Evolutionary conservation across 306 rosid genomes (phyloP).

Genomic region (Sindora glabra): DNA sequence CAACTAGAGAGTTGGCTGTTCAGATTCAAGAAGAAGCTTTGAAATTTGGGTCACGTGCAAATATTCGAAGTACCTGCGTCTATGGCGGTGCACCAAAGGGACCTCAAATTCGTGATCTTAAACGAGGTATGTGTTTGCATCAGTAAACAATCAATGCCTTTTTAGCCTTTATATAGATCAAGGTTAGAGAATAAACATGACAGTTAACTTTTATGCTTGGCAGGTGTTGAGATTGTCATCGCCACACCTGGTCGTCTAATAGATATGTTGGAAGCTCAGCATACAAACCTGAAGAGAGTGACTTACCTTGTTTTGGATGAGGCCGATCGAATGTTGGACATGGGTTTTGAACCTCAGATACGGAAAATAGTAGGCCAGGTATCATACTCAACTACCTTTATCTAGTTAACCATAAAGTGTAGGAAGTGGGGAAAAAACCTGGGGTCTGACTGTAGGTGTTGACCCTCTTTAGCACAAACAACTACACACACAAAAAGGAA

Average conservation of each 20-base stretch:
- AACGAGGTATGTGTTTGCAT: conserved; percentile 40
- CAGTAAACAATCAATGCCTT: not conserved
- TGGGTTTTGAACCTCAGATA: conserved; percentile 99
- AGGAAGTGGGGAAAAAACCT: not conserved
- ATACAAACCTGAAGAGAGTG: conserved; percentile 82
- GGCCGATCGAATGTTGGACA: conserved; percentile 98
- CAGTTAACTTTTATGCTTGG: conserved; percentile 11
- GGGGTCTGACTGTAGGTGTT: not conserved
- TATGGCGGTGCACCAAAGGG: conserved; percentile 99
- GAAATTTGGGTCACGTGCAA: conserved; percentile 56
- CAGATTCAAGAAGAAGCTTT: conserved; percentile 87
- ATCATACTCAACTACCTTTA: conserved; percentile 6
- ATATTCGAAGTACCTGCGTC: conserved; percentile 63
- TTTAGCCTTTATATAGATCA: not conserved
- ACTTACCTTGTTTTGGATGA: conserved; percentile 92
- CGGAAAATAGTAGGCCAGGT: conserved; percentile 79
- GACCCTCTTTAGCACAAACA: too few species aligned
- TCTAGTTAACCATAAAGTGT: not conserved
- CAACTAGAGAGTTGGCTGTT: conserved; percentile 91
- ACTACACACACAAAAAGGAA: too few species aligned
- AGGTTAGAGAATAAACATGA: not conserved
- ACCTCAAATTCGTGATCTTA: conserved; percentile 93
- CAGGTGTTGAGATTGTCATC: conserved; percentile 90
- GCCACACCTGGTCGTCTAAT: conserved; percentile 96
- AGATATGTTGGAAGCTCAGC: conserved; percentile 95